phyloP scores from a whole-genome alignment of 352 stramenopile genomes.

The Phytophthora sansomeana region DNA sequence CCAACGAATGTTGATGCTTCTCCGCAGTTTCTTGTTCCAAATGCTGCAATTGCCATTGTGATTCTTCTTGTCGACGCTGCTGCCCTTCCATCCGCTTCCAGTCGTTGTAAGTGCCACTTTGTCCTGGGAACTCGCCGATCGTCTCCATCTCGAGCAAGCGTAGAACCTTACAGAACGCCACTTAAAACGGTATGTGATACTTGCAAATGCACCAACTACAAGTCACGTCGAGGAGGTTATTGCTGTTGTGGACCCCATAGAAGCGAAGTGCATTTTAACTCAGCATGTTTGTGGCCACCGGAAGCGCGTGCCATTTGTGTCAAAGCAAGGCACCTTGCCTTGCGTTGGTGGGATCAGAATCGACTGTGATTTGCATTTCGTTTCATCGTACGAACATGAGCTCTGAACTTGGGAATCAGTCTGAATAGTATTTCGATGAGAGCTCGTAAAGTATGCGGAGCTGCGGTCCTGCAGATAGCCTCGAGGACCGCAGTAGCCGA shows the following conservation, averaged over 20 bases:
- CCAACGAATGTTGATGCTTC: not conserved
- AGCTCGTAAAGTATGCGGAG: too few relatives aligned
- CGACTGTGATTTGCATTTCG: constrained; percentile 23
- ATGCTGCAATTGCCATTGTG: not conserved
- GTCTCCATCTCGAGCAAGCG: not conserved
- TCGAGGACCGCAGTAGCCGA: too few relatives aligned
- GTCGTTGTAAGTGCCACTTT: not conserved
- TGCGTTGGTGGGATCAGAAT: constrained; percentile 13
- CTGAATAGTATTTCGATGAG: constrained; percentile 7
- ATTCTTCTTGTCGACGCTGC: not conserved
- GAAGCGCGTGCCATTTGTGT: constrained; percentile 28
- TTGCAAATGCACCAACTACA: not conserved
- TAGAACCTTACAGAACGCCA: too few relatives aligned
- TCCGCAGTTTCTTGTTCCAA: constrained; percentile 3
- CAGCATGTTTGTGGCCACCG: constrained; percentile 13
- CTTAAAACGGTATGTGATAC: too few relatives aligned
- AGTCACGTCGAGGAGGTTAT: not conserved
- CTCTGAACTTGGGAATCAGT: constrained; percentile 1
- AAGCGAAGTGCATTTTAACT: not conserved
- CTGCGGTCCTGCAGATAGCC: too few relatives aligned
- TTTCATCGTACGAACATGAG: constrained; percentile 11
- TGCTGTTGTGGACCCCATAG: not conserved
- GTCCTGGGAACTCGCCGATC: not conserved
- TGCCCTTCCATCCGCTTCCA: not conserved
- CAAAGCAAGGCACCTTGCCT: constrained; percentile 4